Base-by-base conservation (phyloP, 805 yeast genomes). In the Saturnispora serradocipensis region DNA sequence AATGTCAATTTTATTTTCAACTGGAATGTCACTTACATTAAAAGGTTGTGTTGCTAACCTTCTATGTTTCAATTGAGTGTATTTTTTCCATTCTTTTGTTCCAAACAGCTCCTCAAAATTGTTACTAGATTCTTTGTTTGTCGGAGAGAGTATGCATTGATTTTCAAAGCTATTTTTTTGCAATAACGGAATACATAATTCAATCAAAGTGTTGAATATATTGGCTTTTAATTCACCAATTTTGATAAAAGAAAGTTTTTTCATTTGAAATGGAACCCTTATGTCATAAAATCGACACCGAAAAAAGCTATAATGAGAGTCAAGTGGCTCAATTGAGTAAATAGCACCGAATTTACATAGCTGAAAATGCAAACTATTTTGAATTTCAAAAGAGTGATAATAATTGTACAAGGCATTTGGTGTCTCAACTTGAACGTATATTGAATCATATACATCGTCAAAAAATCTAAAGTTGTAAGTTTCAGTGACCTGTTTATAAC, bases 1-100 rank as follows among this genome's bases (percentile, higher is more conserved):
- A 22, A 76, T 61, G 53, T 73, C 70, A 24, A 75, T 72, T 39
- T 60, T 61, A 50, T 74, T 72, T 45, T 65, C 64, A 50, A 45
- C 56, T 43, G 50, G 73, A 61, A 55, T 66, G 57, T 25, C 50
- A 46, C 58, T 45, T 59, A 59, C 47, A 49, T 62, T 56, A 40
- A 55, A 56, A 2, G 64, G 63, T 16, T 54, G 25, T 5, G 65
- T 52, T 2, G 61, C 61, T 22, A 60, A 53, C 25, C 63, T 53
- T 51, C 62, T 56, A 46, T 59, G 59, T 46, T 59, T 59, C 22
- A 60, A 46, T 28, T 56, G 61, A 10, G 51, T 57, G 30, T 56
- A 58, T 48, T 61, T 63, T 30, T 52, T 54, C 63, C 60, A 54
- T 45, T 64, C 66, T 18, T 40, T 38, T 11, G 20, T 38, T 38